Percentiles rank a stretch among this genome's conserved stretches.
Conservation (phyloP, 495 filamentous ascomycete genomes). For the Xylaria acuta region DNA sequence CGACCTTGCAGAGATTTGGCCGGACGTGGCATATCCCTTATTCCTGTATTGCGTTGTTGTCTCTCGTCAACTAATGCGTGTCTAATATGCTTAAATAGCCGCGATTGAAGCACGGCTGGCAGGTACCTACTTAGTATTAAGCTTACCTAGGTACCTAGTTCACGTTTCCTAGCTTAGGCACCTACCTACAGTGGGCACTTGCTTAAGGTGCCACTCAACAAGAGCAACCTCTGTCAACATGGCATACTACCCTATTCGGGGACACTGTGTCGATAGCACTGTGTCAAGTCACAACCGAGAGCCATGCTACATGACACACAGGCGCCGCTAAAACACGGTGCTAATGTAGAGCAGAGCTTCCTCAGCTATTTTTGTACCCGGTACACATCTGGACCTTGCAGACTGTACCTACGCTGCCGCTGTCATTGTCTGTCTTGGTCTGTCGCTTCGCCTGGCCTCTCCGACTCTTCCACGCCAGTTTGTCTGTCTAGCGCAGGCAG, state of each 20-base stretch:
- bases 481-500: not conserved
- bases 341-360: not conserved
- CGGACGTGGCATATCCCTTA: not conserved
- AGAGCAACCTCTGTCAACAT: slow-evolving; percentile 6
- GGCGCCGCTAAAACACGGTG: slow-evolving; percentile 3
- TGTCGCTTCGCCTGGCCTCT: not conserved
- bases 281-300: not conserved
- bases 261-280: not conserved
- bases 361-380: slow-evolving; percentile 7
- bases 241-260: not conserved
- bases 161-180: not conserved
- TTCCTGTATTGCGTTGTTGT: not conserved
- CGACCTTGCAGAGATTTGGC: not conserved
- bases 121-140: not conserved
- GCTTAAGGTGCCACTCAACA: not conserved
- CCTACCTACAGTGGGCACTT: not conserved
- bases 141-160: not conserved
- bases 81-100: slow-evolving; percentile 8
- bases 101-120: not conserved
- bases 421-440: slow-evolving; percentile 15
- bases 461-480: slow-evolving; percentile 17
- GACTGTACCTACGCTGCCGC: not conserved
- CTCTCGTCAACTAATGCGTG: not conserved
- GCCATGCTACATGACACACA: not conserved
- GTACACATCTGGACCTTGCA: slow-evolving; percentile 18